These are phyloP conservation scores for Serendipita sp. DNA, from an alignment of 768 basidiomycete genomes.

Conservation along the genomic window DNA sequence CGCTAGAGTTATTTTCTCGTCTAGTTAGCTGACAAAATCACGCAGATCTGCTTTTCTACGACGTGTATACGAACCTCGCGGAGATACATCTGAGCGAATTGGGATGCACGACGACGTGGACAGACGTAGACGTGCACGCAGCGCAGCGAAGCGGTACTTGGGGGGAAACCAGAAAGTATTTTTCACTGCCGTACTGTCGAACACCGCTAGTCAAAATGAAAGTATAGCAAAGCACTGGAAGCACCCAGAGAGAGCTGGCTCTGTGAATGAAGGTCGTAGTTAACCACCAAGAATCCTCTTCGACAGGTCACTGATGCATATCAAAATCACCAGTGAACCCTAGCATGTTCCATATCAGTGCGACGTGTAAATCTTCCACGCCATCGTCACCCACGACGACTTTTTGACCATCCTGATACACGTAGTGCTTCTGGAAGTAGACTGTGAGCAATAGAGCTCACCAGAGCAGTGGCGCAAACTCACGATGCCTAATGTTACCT, in stretches of 20 bases:
- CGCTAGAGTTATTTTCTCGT: not conserved
- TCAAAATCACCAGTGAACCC: not conserved
- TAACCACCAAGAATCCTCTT: not conserved
- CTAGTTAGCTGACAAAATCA: not conserved
- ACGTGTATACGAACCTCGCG: slow-evolving; percentile 73
- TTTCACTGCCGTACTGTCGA: slow-evolving; percentile 58
- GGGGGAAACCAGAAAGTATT: slow-evolving; percentile 65
- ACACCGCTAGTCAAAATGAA: slow-evolving; percentile 17
- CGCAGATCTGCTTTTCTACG: slow-evolving; percentile 76
- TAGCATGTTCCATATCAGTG: not conserved
- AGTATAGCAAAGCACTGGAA: not conserved
- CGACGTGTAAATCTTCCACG: not conserved
- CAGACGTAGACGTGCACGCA: slow-evolving; percentile 53
- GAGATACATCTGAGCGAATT: slow-evolving; percentile 75
- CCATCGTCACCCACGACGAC: not conserved
- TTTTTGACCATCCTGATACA: not conserved
- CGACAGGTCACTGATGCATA: not conserved
- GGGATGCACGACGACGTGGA: slow-evolving; percentile 70
- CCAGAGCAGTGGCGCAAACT: not conserved
- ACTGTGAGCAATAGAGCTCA: not conserved
- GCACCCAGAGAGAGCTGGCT: not conserved
- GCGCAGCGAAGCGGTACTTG: slow-evolving; percentile 46
- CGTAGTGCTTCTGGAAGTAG: not conserved
- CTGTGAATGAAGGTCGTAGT: not conserved
- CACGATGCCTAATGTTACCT: not conserved